phyloP scores from a whole-genome alignment of 257 asterid genomes.

The Phtheirospermum japonicum region DNA sequence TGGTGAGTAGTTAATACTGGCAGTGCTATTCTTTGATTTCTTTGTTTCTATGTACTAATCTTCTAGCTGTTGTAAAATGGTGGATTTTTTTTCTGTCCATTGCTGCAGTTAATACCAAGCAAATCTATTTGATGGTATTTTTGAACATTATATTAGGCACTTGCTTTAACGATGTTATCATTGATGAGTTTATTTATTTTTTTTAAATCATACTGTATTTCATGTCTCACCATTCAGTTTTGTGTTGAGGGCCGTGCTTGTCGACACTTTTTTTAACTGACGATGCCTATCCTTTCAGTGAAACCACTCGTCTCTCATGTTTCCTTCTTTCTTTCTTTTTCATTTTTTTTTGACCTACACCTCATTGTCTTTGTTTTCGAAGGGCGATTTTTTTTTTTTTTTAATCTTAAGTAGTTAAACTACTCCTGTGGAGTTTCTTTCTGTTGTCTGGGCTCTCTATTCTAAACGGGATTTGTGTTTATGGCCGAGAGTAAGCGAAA shows the following conservation, averaged over 20 bases:
- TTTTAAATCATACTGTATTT: too few relatives aligned
- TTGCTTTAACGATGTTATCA: neutral
- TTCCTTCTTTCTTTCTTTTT: too few relatives aligned
- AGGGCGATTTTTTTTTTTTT: neutral
- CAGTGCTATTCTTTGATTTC: conserved; percentile 3
- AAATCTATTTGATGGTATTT: neutral
- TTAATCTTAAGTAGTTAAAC: neutral
- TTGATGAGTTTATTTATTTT: neutral
- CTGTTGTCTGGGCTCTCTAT: too few relatives aligned
- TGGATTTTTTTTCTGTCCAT: conserved; percentile 8
- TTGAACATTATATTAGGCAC: neutral
- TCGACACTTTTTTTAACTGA: too few relatives aligned
- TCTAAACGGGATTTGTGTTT: neutral
- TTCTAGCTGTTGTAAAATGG: conserved; percentile 6
- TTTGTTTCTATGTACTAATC: conserved; percentile 9
- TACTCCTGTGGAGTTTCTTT: neutral
- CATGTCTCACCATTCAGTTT: too few relatives aligned
- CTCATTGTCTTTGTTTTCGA: neutral
- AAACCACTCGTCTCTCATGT: too few relatives aligned
- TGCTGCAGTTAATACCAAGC: conserved; percentile 4
- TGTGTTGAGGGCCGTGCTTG: too few relatives aligned
- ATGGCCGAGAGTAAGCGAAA: neutral
- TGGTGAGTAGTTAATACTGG: conserved; percentile 50
- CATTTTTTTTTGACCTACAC: too few relatives aligned
- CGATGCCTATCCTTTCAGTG: too few relatives aligned